phyloP scores from a whole-genome alignment of 345 rosid genomes.

The Eucalyptus tenuipes region DNA sequence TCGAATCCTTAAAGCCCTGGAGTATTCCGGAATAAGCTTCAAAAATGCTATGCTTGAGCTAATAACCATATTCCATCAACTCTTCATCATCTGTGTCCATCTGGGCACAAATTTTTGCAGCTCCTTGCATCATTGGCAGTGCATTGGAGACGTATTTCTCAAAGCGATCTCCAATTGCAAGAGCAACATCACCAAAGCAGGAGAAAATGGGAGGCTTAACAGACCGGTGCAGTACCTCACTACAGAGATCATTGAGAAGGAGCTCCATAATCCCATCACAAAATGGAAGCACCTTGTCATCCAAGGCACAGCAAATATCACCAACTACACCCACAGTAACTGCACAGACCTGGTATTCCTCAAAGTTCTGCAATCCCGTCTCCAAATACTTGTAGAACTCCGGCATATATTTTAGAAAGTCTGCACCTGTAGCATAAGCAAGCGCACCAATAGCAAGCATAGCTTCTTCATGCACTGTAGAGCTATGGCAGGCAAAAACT shows the following conservation, averaged over 20 bases:
- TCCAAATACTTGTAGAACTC: constrained; percentile 72
- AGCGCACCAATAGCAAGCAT: constrained; percentile 98
- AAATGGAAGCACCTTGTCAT: constrained; percentile 56
- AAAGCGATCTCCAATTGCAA: constrained; percentile 73
- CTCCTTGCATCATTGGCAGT: constrained; percentile 71
- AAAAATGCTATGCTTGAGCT: constrained; percentile 71
- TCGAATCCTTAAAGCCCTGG: constrained; percentile 77
- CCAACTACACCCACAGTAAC: constrained; percentile 86
- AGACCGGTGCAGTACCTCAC: constrained; percentile 64
- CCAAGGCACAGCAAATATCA: constrained; percentile 83
- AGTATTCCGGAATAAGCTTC: constrained; percentile 93
- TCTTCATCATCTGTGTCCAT: constrained; percentile 71
- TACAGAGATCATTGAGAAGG: constrained; percentile 59
- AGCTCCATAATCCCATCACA: constrained; percentile 83
- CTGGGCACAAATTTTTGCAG: constrained; percentile 65
- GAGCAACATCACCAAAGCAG: constrained; percentile 85
- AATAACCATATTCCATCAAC: constrained; percentile 71
- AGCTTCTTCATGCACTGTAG: constrained; percentile 94
- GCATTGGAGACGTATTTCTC: constrained; percentile 55
- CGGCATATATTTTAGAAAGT: constrained; percentile 66
- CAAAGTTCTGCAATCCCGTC: constrained; percentile 83
- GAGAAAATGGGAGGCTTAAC: constrained; percentile 94
- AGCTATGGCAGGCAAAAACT: constrained; percentile 79
- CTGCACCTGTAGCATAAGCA: constrained; percentile 80
- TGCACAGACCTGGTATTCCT: constrained; percentile 87